Percentiles rank a stretch among this genome's conserved stretches.
These are phyloP conservation scores for Avicennia marina DNA, from an alignment of 257 asterid species.

Conservation along the genomic window DNA sequence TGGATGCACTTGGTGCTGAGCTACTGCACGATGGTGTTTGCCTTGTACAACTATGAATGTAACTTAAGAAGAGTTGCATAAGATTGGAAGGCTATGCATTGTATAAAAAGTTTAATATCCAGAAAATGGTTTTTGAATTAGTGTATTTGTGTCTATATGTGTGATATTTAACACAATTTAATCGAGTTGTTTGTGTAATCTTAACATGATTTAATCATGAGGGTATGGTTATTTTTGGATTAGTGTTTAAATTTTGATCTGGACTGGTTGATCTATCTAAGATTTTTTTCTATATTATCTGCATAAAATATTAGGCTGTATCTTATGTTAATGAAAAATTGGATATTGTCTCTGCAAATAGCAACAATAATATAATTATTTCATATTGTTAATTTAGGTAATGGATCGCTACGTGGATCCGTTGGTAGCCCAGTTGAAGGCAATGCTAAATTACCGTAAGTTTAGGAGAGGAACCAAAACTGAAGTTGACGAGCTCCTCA, in stretches of 20 bases:
- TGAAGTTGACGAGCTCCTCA: conserved; percentile 83
- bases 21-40: too few relatives aligned
- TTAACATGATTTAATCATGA: background rate
- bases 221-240: background rate
- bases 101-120: too few relatives aligned
- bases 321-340: background rate
- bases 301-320: background rate
- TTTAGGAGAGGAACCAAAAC: conserved; percentile 74
- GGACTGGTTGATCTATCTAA: background rate
- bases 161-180: background rate
- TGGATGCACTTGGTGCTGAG: too few relatives aligned
- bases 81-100: too few relatives aligned
- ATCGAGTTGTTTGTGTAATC: background rate
- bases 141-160: background rate
- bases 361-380: background rate
- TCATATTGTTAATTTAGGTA: conserved; percentile 44
- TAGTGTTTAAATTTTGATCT: background rate
- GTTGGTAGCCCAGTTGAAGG: conserved; percentile 76
- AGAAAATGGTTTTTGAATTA: too few relatives aligned
- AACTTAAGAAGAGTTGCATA: too few relatives aligned
- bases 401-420: conserved; percentile 99
- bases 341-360: background rate
- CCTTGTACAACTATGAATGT: too few relatives aligned
- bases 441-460: conserved; percentile 91
- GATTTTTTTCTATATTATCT: background rate